phyloP scores from a whole-genome alignment of 164 flowering plant genomes.

The Magnolia sinica region DNA sequence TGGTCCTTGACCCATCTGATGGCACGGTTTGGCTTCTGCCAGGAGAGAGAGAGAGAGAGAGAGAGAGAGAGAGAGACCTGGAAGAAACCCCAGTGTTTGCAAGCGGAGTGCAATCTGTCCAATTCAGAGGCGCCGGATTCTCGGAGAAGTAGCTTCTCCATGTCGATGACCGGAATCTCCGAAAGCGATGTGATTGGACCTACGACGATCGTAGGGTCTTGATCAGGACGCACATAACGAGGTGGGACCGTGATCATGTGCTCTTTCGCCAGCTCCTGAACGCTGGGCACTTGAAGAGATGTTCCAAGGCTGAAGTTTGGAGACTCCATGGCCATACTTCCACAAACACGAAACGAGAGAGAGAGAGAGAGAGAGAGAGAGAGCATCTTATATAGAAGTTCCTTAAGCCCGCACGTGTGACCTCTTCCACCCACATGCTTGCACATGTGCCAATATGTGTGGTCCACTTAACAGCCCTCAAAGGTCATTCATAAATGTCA shows the following conservation, averaged over 20 bases:
- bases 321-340: background rate
- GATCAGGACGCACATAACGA: conserved; percentile 29
- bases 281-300: conserved; percentile 44
- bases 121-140: conserved; percentile 27
- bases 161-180: conserved; percentile 33
- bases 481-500: too few species aligned
- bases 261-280: conserved; percentile 42
- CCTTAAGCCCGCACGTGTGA: too few species aligned
- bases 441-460: too few species aligned
- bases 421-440: too few species aligned
- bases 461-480: too few species aligned
- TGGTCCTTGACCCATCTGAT: background rate
- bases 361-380: background rate
- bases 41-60: background rate
- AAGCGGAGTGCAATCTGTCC: conserved; percentile 37
- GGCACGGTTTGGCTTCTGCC: background rate
- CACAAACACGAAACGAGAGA: background rate
- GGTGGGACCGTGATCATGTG: conserved; percentile 29
- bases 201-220: conserved; percentile 8
- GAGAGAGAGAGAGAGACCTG: conserved; percentile 21
- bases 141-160: conserved; percentile 18
- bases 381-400: too few species aligned
- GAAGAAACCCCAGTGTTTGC: conserved; percentile 43
- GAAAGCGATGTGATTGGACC: background rate
- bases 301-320: conserved; percentile 26